These are phyloP conservation scores for Silene uniflora DNA, from an alignment of 148 eudicot genomes.

Conservation along the genomic window DNA sequence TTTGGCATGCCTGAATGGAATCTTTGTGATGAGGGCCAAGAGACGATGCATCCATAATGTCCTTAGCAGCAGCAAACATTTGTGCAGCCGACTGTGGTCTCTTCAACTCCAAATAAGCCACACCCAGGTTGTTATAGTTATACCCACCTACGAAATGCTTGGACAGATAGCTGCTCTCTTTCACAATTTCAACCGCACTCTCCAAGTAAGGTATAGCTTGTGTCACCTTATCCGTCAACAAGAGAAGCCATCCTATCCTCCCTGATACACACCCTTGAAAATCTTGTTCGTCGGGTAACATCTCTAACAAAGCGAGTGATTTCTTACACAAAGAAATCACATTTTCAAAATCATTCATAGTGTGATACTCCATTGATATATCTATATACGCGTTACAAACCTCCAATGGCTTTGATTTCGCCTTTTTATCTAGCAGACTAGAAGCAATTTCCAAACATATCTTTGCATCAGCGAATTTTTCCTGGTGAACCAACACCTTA, in stretches of 20 bases:
- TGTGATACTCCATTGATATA: slow-evolving; percentile 81
- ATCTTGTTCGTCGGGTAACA: slow-evolving; percentile 77
- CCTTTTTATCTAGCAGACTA: slow-evolving; percentile 61
- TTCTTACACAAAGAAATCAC: slow-evolving; percentile 70
- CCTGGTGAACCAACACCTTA: slow-evolving; percentile 73
- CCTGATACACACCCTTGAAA: slow-evolving; percentile 75
- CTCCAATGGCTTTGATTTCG: slow-evolving; percentile 43
- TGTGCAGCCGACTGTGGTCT: slow-evolving; percentile 94
- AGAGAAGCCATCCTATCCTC: slow-evolving; percentile 83
- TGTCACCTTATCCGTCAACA: slow-evolving; percentile 74
- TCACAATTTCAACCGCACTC: slow-evolving; percentile 74
- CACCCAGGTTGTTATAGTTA: slow-evolving; percentile 85
- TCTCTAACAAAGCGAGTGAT: slow-evolving; percentile 62
- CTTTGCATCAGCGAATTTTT: slow-evolving; percentile 68
- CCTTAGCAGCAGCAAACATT: slow-evolving; percentile 88
- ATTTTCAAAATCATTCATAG: slow-evolving; percentile 79
- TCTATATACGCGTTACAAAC: slow-evolving; percentile 83
- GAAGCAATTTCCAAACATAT: slow-evolving; percentile 70
- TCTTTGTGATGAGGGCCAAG: slow-evolving; percentile 88
- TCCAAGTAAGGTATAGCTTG: slow-evolving; percentile 77
- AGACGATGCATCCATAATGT: slow-evolving; percentile 79
- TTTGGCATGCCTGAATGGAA: slow-evolving; percentile 77
- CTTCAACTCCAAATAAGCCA: slow-evolving; percentile 91
- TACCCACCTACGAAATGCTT: slow-evolving; percentile 87
- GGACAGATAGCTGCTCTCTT: slow-evolving; percentile 79